These are phyloP conservation scores for Aegilops speltoides DNA, from an alignment of 176 grass and related monocot genomes.

Conservation along the genomic window DNA sequence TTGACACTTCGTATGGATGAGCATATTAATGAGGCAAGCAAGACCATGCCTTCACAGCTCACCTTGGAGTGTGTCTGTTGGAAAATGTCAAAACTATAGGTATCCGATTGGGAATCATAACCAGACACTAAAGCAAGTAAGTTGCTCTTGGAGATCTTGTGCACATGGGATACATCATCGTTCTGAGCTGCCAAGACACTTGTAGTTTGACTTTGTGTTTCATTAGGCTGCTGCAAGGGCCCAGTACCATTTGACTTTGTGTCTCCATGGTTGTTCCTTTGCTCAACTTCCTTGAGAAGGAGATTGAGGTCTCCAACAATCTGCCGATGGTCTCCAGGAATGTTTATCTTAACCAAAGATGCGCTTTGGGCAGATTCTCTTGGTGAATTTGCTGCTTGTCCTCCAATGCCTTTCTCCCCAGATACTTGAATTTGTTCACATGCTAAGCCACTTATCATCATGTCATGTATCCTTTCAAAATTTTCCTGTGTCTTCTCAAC, in stretches of 20 bases:
- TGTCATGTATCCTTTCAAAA: constrained; percentile 73
- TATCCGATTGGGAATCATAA: constrained; percentile 80
- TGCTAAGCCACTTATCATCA: constrained; percentile 56
- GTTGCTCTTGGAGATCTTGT: constrained; percentile 75
- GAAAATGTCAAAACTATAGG: constrained; percentile 62
- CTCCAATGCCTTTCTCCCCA: constrained; percentile 26
- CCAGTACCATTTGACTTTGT: constrained; percentile 29
- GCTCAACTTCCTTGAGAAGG: constrained; percentile 79
- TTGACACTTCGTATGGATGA: constrained; percentile 95
- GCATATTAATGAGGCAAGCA: constrained; percentile 92
- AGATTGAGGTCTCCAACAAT: constrained; percentile 80
- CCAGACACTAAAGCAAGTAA: constrained; percentile 63
- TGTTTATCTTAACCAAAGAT: constrained; percentile 42
- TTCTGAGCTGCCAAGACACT: constrained; percentile 35
- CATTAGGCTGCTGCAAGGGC: constrained; percentile 27
- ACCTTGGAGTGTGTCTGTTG: constrained; percentile 47
- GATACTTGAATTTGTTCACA: constrained; percentile 33
- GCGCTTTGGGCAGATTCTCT: constrained; percentile 29
- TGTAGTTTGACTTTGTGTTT: constrained; percentile 23
- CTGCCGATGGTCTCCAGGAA: constrained; percentile 45
- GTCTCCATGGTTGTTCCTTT: constrained; percentile 34
- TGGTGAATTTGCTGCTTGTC: constrained; percentile 33
- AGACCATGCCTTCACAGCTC: constrained; percentile 88
- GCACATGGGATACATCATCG: constrained; percentile 44
- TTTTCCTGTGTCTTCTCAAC: constrained; percentile 71